These are phyloP conservation scores for Paramecium pentaurelia DNA, from an alignment of 73 alveolate genomes.

Conservation along the genomic window DNA sequence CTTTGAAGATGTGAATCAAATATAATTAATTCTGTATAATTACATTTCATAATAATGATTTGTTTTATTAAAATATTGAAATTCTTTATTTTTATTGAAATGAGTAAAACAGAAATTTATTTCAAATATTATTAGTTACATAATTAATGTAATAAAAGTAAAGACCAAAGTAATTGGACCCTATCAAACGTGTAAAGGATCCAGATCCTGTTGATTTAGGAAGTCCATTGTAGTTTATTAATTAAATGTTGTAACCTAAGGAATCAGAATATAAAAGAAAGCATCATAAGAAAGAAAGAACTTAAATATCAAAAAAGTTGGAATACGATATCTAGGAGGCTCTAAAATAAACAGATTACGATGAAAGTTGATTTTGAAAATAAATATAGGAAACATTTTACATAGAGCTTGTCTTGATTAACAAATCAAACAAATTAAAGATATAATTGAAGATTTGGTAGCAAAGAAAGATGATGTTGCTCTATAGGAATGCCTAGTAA, in stretches of 20 bases:
- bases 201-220: background rate
- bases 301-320: background rate
- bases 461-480: background rate
- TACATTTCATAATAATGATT: background rate
- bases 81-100: background rate
- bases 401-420: conserved; percentile 34
- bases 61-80: background rate
- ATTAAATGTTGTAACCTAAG: background rate
- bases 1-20: background rate
- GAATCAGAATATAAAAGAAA: background rate
- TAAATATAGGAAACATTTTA: background rate
- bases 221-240: background rate
- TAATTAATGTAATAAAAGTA: background rate
- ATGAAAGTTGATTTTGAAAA: background rate
- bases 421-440: background rate
- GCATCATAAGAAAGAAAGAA: background rate
- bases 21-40: background rate
- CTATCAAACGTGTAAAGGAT: background rate
- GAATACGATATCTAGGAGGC: background rate
- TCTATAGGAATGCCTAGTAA: background rate
- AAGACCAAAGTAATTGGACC: background rate
- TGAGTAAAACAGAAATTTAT: background rate
- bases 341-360: background rate
- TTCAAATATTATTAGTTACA: background rate
- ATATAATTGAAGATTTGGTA: background rate